Percentiles rank a stretch among this genome's conserved stretches.
These are phyloP conservation scores for Sphagnum fallax DNA, from an alignment of 228 moss, liverwort and hornwort genomes.

Conservation along the genomic window DNA sequence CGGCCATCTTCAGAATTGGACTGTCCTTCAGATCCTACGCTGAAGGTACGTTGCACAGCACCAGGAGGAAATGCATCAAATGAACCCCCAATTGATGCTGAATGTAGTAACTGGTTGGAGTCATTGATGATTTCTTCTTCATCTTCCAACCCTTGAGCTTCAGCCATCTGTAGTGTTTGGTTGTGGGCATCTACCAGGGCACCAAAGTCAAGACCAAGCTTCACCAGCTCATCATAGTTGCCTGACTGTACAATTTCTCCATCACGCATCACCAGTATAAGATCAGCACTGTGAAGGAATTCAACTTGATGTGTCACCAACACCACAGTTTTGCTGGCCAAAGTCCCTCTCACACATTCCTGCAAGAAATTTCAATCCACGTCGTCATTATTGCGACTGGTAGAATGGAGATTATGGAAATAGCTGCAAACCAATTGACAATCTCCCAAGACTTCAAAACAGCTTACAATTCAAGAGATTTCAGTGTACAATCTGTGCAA, in stretches of 20 bases:
- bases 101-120: too few species aligned
- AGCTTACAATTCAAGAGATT: too few species aligned
- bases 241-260: conserved; percentile 46
- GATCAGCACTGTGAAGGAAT: conserved; percentile 38
- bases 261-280: conserved; percentile 44
- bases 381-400: too few species aligned
- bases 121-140: not conserved
- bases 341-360: conserved; percentile 17
- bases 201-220: conserved; percentile 34
- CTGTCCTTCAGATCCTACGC: too few species aligned
- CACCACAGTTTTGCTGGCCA: conserved; percentile 31
- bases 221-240: conserved; percentile 25
- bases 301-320: conserved; percentile 58
- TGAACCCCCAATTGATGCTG: not conserved
- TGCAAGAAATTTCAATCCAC: not conserved
- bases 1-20: too few species aligned
- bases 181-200: conserved; percentile 47
- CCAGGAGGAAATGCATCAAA: too few species aligned
- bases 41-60: too few species aligned
- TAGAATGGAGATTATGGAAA: too few species aligned
- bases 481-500: too few species aligned
- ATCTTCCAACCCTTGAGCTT: conserved; percentile 1
- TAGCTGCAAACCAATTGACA: too few species aligned
- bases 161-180: conserved; percentile 20
- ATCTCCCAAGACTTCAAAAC: too few species aligned